phyloP scores from a whole-genome alignment of 1,139 yeast genomes.

The Casaregolazyma lundiana region DNA sequence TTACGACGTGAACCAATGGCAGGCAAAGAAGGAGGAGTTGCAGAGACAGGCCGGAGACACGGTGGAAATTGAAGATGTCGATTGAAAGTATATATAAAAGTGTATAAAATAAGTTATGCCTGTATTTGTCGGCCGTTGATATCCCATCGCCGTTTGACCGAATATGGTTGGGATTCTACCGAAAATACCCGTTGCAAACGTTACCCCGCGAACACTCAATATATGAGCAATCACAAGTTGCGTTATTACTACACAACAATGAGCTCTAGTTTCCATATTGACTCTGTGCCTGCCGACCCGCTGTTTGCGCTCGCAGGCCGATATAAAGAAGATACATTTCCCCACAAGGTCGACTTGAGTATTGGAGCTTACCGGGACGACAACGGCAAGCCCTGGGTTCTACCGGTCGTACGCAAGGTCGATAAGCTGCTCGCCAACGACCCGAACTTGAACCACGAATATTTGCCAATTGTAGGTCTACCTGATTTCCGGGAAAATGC shows the following conservation, averaged over 20 bases:
- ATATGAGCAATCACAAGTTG: too few relatives aligned
- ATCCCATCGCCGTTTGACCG: too few relatives aligned
- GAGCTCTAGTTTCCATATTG: conserved; percentile 22
- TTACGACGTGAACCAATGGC: conserved; percentile 67
- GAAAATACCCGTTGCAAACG: not conserved
- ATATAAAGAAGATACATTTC: conserved; percentile 50
- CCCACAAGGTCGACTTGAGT: conserved; percentile 72
- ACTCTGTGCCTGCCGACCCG: conserved; percentile 38
- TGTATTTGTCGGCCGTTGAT: too few relatives aligned
- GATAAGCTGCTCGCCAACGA: conserved; percentile 53
- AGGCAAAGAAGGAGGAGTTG: conserved; percentile 16
- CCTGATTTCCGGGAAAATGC: conserved; percentile 66
- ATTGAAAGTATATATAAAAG: conserved; percentile 1
- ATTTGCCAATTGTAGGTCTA: conserved; percentile 77
- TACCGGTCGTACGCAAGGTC: conserved; percentile 70
- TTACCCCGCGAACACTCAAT: not conserved
- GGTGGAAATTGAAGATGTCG: conserved; percentile 11
- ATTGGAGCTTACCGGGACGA: conserved; percentile 93
- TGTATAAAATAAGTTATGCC: not conserved
- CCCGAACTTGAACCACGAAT: conserved; percentile 81
- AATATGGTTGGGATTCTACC: too few relatives aligned
- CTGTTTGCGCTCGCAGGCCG: conserved; percentile 76
- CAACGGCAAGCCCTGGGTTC: conserved; percentile 79
- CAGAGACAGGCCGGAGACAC: conserved; percentile 9
- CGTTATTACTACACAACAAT: not conserved